Base-by-base conservation (phyloP, 805 yeast species). In the Lachancea thermotolerans region DNA sequence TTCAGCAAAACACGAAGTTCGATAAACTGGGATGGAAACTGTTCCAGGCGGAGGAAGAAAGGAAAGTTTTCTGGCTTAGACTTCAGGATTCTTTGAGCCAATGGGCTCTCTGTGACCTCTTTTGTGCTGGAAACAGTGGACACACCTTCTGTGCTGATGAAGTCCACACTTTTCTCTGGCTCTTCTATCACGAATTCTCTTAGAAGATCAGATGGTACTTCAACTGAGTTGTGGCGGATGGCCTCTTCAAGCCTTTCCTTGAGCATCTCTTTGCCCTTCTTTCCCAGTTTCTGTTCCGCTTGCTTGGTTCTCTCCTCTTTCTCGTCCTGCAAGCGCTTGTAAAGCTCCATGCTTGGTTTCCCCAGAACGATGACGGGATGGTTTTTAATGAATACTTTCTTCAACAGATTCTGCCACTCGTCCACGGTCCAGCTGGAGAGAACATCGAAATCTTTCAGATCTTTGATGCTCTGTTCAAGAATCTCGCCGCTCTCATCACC, bases 11-110 rank as follows among this genome's bases (percentile, higher is more conserved):
- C 59, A 47, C 80, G 77, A 16, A 89, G 71, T 11, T 84, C 78
- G 31, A 86, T 77, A 59, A 91, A 93, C 56, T 85, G 81, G 1
- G 96, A 85, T 44, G 81, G 75, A 58, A 78, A 82, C 51, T 82
- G 78, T 63, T 93, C 97, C 54, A 85, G 74, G 58, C 88, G 93
- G 42, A 90, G 60, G 49, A 79, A 81, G 33, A 90, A 62, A 4
- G 90, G 88, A 49, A 83, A 72, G 41, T 73, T 69, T 1, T 53
- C 42, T 27, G 82, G 80, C 50, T 63, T 62, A 10, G 58, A 51
- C 1, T 49, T 34, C 7, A 65, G 10, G 12, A 69, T 40, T 35
- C 52, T 49, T 18, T 54, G 35, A 2, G 65, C 60, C 15, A 63
- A 44, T 0, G 64, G 62, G 15, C 58, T 55, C 37, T 66, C 57